Conservation (phyloP, 2,329 filamentous ascomycete genomes). For the Acrocalymma vagum region DNA sequence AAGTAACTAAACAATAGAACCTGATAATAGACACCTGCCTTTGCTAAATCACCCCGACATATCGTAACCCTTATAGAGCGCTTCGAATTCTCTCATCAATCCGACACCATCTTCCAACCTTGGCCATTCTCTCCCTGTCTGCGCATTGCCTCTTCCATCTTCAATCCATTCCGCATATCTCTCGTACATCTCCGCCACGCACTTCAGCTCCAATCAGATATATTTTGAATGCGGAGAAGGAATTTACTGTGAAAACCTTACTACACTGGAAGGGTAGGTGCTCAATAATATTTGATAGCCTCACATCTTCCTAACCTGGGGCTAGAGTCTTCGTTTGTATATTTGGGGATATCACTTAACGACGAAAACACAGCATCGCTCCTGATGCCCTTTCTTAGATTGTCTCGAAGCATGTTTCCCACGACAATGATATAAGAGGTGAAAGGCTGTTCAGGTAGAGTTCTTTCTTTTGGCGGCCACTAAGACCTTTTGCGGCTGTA, state of each 20-base stretch:
- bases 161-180: conserved; percentile 34
- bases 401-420: too few species aligned
- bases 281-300: conserved; percentile 6
- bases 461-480: too few species aligned
- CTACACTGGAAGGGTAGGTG: conserved; percentile 21
- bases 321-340: too few species aligned
- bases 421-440: too few species aligned
- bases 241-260: conserved; percentile 25
- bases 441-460: too few species aligned
- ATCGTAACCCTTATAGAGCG: conserved; percentile 20
- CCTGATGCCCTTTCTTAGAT: too few species aligned
- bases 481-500: too few species aligned
- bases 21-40: too few species aligned
- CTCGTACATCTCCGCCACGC: conserved; percentile 42
- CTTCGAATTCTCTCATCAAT: conserved; percentile 55
- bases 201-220: conserved; percentile 25
- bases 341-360: too few species aligned
- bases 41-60: too few species aligned
- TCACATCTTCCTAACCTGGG: conserved; percentile 2
- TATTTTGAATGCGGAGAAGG: conserved; percentile 28
- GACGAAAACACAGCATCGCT: too few species aligned
- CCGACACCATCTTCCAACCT: conserved; percentile 54
- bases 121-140: conserved; percentile 33
- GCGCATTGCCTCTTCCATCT: conserved; percentile 14
- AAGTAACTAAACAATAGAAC: too few species aligned